Percentiles rank a stretch among this genome's conserved stretches.
phyloP scores from a whole-genome alignment of 192 early-diverging fungal genomes.

The Chytriomyces hyalinus region DNA sequence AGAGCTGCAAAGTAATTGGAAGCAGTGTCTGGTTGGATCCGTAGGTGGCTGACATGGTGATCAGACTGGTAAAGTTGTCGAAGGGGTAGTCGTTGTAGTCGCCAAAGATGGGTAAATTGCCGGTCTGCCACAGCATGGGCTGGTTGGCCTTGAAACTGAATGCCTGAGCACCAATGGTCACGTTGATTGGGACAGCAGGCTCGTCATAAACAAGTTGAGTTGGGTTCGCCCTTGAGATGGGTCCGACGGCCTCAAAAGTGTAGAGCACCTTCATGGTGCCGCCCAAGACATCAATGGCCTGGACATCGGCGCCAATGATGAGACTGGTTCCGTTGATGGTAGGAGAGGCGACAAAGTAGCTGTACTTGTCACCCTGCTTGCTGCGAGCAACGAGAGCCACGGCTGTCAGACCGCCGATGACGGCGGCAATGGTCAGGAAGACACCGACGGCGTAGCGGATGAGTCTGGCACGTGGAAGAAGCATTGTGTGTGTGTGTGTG shows the following conservation, averaged over 20 bases:
- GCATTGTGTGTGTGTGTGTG: too few species aligned
- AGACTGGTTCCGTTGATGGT: background rate
- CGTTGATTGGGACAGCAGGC: background rate
- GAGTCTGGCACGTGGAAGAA: too few species aligned
- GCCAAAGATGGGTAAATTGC: background rate
- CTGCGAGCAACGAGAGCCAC: background rate
- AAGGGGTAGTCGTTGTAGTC: conserved; percentile 6
- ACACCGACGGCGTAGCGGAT: too few species aligned
- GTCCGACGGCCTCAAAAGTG: background rate
- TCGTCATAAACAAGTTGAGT: background rate
- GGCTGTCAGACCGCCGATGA: background rate
- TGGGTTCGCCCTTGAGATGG: background rate
- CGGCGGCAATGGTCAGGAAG: background rate
- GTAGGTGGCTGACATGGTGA: background rate
- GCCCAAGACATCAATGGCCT: background rate
- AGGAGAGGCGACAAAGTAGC: background rate
- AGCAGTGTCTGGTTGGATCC: background rate
- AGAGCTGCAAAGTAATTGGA: background rate
- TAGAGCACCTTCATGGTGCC: too few species aligned
- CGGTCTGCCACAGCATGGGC: background rate
- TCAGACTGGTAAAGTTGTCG: background rate
- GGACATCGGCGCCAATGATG: background rate
- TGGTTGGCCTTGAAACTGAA: background rate
- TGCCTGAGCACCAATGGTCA: background rate
- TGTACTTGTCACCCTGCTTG: background rate